phyloP scores from a whole-genome alignment of 768 basidiomycete species.

The Tricholoma saponaceum region DNA sequence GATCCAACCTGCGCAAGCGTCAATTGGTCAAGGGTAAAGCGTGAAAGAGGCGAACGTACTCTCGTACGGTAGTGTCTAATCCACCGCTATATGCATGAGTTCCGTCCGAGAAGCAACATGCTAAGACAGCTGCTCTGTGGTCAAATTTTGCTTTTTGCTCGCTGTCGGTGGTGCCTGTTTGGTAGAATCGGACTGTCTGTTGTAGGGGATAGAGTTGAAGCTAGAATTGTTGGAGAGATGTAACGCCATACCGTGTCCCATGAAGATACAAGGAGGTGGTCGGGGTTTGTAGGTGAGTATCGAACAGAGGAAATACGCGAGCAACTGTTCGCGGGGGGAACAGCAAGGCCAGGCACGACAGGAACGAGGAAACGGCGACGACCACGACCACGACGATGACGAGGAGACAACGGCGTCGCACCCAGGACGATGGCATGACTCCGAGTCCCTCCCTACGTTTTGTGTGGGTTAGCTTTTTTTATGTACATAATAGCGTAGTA shows the following conservation, averaged over 20 bases:
- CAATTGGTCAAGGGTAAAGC: neutral
- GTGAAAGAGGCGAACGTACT: conserved; percentile 46
- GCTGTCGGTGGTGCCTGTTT: conserved; percentile 58
- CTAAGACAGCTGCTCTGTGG: conserved; percentile 86
- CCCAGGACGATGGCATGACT: too few species aligned
- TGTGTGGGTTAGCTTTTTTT: too few species aligned
- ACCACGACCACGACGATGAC: too few species aligned
- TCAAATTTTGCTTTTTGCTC: conserved; percentile 80
- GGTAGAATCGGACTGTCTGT: conserved; percentile 41
- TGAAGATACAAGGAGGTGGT: conserved; percentile 77
- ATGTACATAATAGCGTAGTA: too few species aligned
- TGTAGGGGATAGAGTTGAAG: neutral
- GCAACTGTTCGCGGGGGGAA: too few species aligned
- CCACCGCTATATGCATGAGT: conserved; percentile 81
- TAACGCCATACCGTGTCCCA: conserved; percentile 71
- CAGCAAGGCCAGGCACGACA: too few species aligned
- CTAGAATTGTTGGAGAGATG: conserved; percentile 3
- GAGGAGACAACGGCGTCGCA: too few species aligned
- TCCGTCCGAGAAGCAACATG: conserved; percentile 69
- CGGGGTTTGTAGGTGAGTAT: conserved; percentile 69
- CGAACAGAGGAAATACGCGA: conserved; percentile 79
- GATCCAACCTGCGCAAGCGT: conserved; percentile 56
- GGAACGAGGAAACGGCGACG: too few species aligned
- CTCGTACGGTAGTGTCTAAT: conserved; percentile 75
- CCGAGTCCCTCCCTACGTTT: too few species aligned